Percentiles rank a stretch among this genome's conserved stretches.
These are phyloP conservation scores for Tolypocladium guangdongense DNA, from an alignment of 2,329 filamentous ascomycete genomes.

Conservation along the genomic window DNA sequence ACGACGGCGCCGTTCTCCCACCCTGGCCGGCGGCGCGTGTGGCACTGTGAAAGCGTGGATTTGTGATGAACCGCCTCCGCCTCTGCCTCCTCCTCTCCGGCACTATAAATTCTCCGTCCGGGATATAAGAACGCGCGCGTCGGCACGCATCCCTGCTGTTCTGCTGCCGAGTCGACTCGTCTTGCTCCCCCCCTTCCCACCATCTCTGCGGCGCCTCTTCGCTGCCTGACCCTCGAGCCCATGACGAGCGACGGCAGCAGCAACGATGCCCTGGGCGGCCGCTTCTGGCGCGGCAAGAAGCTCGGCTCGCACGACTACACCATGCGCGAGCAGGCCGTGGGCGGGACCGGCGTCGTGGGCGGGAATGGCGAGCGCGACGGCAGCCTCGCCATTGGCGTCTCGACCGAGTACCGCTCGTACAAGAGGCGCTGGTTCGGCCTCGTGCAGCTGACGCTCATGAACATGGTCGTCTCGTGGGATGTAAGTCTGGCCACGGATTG, in stretches of 20 bases:
- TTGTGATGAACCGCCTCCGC: not conserved
- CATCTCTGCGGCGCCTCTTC: not conserved
- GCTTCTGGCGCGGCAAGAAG: constrained; percentile 19
- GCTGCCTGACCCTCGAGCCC: not conserved
- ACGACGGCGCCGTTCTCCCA: not conserved
- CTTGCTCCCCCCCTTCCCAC: not conserved
- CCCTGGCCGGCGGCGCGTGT: not conserved
- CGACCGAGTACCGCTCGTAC: constrained; percentile 44
- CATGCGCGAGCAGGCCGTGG: constrained; percentile 12
- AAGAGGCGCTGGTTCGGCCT: constrained; percentile 86
- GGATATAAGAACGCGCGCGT: not conserved
- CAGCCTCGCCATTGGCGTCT: constrained; percentile 15
- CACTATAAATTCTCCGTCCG: not conserved
- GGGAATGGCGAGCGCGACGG: constrained; percentile 10
- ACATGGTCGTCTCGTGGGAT: constrained; percentile 92
- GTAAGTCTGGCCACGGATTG: constrained; percentile 50
- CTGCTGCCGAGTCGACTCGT: not conserved
- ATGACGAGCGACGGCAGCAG: constrained; percentile 2
- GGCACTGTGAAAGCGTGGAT: not conserved
- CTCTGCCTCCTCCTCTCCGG: not conserved
- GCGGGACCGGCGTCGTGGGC: constrained; percentile 8
- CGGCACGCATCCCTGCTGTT: not conserved
- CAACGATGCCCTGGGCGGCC: constrained; percentile 9
- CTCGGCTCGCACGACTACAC: constrained; percentile 16
- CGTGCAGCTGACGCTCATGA: constrained; percentile 71